Conservation (phyloP, 2,329 filamentous ascomycete species). For the Aspergillus alliaceus region DNA sequence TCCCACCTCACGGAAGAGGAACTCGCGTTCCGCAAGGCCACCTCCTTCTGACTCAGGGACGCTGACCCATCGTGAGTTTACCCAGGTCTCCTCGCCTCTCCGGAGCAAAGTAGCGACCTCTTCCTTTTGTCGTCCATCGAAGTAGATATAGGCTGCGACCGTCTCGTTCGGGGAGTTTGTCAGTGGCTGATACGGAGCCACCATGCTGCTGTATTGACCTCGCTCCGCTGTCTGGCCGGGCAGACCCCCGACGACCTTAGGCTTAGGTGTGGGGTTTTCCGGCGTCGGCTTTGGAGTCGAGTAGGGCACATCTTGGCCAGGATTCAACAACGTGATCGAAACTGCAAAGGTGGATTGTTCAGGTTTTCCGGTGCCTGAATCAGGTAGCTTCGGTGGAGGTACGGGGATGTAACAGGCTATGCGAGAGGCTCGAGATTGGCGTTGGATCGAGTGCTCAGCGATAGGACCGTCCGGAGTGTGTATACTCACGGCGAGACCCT, state of each 20-base stretch:
- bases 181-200: constrained; percentile 86
- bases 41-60: constrained; percentile 88
- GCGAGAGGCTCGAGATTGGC: constrained; percentile 83
- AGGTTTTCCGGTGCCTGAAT: constrained; percentile 69
- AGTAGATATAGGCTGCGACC: constrained; percentile 98
- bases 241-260: constrained; percentile 75
- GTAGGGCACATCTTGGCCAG: constrained; percentile 86
- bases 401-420: constrained; percentile 98
- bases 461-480: constrained; percentile 79
- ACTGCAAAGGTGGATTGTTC: constrained; percentile 97
- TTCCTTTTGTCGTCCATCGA: constrained; percentile 91
- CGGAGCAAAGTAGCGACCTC: constrained; percentile 92
- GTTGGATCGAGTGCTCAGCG: constrained; percentile 90
- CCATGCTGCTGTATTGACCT: constrained; percentile 55
- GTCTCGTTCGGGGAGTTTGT: constrained; percentile 94
- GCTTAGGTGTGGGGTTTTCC: constrained; percentile 75
- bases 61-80: constrained; percentile 97
- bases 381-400: constrained; percentile 76
- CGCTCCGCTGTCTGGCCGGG: constrained; percentile 55
- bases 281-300: constrained; percentile 79
- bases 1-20: constrained; percentile 94
- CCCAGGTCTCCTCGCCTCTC: constrained; percentile 96
- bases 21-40: constrained; percentile 92
- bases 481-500: constrained; percentile 97
- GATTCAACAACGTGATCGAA: constrained; percentile 91